Evolutionary conservation across 2,329 filamentous ascomycete species (phyloP).

Genomic region (Mycosphaerella sp.): DNA sequence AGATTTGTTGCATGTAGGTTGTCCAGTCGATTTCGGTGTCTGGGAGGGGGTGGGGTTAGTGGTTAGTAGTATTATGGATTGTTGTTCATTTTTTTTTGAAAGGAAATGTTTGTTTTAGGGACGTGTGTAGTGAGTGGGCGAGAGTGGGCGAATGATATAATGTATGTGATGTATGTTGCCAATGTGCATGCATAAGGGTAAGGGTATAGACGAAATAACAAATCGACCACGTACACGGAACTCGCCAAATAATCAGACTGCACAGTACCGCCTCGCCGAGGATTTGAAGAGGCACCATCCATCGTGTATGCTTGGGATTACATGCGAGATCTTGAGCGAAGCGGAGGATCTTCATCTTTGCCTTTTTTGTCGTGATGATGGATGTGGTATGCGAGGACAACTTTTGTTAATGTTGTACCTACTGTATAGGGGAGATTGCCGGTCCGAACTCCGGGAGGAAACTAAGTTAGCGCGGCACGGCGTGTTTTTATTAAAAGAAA

Average conservation of each 20-base stretch:
- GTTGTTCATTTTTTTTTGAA: not conserved
- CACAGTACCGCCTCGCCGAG: conserved; percentile 66
- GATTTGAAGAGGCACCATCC: conserved; percentile 62
- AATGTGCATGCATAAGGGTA: no score
- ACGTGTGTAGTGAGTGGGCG: no score
- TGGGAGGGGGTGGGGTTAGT: conserved; percentile 28
- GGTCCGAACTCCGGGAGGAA: not conserved
- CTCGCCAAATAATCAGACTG: conserved; percentile 66
- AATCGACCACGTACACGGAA: conserved; percentile 62
- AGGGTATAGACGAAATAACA: no score
- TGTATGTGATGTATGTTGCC: no score
- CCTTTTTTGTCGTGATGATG: not conserved
- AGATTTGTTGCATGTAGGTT: conserved; percentile 92
- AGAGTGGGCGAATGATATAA: no score
- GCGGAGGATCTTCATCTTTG: conserved; percentile 35
- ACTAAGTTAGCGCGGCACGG: no score
- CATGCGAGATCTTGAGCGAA: conserved; percentile 39
- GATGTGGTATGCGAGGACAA: not conserved
- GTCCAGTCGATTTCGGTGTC: conserved; percentile 98
- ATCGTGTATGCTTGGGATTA: conserved; percentile 53
- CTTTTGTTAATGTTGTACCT: not conserved
- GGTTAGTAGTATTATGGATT: not conserved
- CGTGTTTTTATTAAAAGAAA: no score
- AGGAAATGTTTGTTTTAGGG: not conserved
- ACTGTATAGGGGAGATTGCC: no score